Conservation (phyloP, 306 rosid species). For the Pachyrhizus erosus region DNA sequence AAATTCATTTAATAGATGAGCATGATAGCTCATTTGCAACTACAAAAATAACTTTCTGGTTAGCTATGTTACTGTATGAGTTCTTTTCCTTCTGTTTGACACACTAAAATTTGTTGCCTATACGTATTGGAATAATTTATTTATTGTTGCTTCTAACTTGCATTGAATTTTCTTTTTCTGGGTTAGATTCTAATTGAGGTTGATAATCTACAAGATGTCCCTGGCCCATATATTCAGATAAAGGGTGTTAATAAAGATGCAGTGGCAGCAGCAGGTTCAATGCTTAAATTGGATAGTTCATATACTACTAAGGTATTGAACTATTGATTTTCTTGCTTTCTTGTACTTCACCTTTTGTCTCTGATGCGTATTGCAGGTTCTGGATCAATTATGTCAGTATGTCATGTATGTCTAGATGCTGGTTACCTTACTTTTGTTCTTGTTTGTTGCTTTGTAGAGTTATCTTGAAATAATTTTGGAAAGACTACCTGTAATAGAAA, state of each 20-base stretch:
- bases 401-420: constrained; percentile 34
- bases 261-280: constrained; percentile 88
- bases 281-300: constrained; percentile 83
- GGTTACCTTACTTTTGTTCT: constrained; percentile 36
- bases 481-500: constrained; percentile 73
- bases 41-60: constrained; percentile 13
- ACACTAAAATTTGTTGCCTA: constrained; percentile 21
- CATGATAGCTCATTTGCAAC: constrained; percentile 19
- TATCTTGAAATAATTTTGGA: constrained; percentile 94
- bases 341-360: constrained; percentile 18
- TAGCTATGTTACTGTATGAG: background rate
- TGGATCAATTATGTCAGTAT: constrained; percentile 1
- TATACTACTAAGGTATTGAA: constrained; percentile 93
- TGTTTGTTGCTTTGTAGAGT: constrained; percentile 61
- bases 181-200: constrained; percentile 86
- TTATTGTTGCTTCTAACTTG: constrained; percentile 30
- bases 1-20: constrained; percentile 4
- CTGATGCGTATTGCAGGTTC: constrained; percentile 17
- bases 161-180: constrained; percentile 21
- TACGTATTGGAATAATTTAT: constrained; percentile 31
- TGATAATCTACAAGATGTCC: constrained; percentile 92
- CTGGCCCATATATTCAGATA: constrained; percentile 92
- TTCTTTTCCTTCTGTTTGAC: constrained; percentile 11
- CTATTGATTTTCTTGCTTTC: constrained; percentile 48
- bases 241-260: constrained; percentile 97